Evolutionary conservation across 345 rosid genomes (phyloP), one percentile per base, ranked within the genome.

Genomic region (Arabis alpina): DNA sequence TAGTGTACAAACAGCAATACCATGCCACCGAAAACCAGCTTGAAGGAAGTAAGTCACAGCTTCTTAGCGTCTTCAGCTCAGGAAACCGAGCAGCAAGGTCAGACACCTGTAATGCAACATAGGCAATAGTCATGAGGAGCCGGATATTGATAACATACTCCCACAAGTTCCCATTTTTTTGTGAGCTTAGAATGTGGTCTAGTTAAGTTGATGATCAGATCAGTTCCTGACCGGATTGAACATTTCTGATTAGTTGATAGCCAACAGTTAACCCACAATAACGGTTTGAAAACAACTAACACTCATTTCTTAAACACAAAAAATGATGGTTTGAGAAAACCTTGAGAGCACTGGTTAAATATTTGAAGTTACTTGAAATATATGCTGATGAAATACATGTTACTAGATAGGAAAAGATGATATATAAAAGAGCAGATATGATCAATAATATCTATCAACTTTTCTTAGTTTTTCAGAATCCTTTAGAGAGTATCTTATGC

Each of bases 11-110:
- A 44, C 12, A 32, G 15, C 37, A 27, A 50, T 75, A 84, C 98
- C 98, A 92, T 48, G 98, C 98, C 65, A 88, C 94, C 54, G 98
- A 89, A 54, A 92, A 72, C 98, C 98, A 92, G 76, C 97, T 86
- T 36, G 81, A 75, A 23, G 86, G 77, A 30, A 83, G 77, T 44
- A 88, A 74, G 71, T 88, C 91, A 74, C 83, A 89, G 72, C 98
- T 92, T 79, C 77, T 83, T 15, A 72, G 80, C 6, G 87, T 83
- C 77, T 76, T 82, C 64, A 92, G 83, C 67, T 72, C 84, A 3
- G 94, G 89, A 69, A 81, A 89, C 50, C 43, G 78, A 65, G 69
- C 67, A 47, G 89, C 84, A 15, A 92, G 94, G 74, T 77, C 89
- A 27, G 79, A 64, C 64, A 92, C 76, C 95, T 91, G 84, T 9